Percentiles rank a stretch among this genome's conserved stretches.
Evolutionary conservation across 768 basidiomycete species (phyloP).

Genomic region (Lactarius indigo): DNA sequence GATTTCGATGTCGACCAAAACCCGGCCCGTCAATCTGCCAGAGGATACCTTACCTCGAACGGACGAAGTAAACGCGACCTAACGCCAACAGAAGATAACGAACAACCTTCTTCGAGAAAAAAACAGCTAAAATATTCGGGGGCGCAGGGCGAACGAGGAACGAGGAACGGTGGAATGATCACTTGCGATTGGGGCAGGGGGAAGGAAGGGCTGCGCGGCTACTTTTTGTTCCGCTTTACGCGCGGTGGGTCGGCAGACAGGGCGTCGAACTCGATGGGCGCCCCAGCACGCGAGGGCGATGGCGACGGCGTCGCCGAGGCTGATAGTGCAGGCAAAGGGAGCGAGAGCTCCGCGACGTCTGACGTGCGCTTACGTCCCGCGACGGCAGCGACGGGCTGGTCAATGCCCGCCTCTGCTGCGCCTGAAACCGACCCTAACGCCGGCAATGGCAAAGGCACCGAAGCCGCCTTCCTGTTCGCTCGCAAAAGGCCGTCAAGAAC

Average conservation of each 20-base stretch:
- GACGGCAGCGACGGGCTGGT: conserved; percentile 5
- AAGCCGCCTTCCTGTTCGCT: conserved; percentile 32
- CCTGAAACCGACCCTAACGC: neutral
- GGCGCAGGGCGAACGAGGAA: neutral
- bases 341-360: conserved; percentile 30
- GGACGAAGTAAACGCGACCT: neutral
- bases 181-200: neutral
- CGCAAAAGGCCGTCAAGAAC: conserved; percentile 34
- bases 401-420: neutral
- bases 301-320: conserved; percentile 5
- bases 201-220: conserved; percentile 12
- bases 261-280: neutral
- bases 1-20: neutral
- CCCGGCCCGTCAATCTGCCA: neutral
- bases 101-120: neutral
- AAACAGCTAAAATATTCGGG: neutral
- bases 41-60: neutral
- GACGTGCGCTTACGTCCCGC: conserved; percentile 33
- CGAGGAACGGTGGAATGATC: neutral
- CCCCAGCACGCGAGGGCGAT: neutral
- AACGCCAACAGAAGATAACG: neutral
- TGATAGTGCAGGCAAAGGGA: neutral
- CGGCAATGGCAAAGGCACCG: conserved; percentile 22
- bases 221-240: conserved; percentile 30
- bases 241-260: conserved; percentile 22